Percentiles rank a stretch among this genome's conserved stretches.
Evolutionary conservation across 495 filamentous ascomycete species (phyloP).

Genomic region (Lophiotrema nucula): DNA sequence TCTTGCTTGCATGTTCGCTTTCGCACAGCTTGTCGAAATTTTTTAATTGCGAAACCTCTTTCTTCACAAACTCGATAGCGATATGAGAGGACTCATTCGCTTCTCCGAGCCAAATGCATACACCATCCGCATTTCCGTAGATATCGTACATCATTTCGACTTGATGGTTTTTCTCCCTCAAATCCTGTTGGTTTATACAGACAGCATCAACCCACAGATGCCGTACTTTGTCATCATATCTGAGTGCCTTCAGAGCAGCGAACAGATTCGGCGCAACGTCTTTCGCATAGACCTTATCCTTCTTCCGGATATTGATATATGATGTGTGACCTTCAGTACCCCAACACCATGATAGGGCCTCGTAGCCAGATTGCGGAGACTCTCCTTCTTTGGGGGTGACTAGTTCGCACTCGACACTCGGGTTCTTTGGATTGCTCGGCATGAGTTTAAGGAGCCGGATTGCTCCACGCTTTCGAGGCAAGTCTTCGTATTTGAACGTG

Average conservation of each 20-base stretch:
- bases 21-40: conserved; percentile 38
- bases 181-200: conserved; percentile 20
- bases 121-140: background rate
- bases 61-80: conserved; percentile 33
- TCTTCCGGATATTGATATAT: background rate
- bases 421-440: background rate
- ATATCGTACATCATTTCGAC: conserved; percentile 19
- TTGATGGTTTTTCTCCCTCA: conserved; percentile 16
- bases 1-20: background rate
- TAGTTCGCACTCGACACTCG: background rate
- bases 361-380: background rate
- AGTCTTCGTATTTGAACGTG: background rate
- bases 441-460: background rate
- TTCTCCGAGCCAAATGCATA: conserved; percentile 17
- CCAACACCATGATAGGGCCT: conserved; percentile 14
- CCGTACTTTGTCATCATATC: background rate
- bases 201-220: conserved; percentile 19
- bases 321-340: background rate
- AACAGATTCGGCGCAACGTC: conserved; percentile 4
- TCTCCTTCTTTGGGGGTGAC: background rate
- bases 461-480: background rate
- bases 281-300: background rate
- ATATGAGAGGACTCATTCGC: background rate
- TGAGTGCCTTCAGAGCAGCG: conserved; percentile 3
- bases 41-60: conserved; percentile 37